Base-by-base conservation (phyloP, 2,329 filamentous ascomycete species). In the Lasiodiplodia hormozganensis region DNA sequence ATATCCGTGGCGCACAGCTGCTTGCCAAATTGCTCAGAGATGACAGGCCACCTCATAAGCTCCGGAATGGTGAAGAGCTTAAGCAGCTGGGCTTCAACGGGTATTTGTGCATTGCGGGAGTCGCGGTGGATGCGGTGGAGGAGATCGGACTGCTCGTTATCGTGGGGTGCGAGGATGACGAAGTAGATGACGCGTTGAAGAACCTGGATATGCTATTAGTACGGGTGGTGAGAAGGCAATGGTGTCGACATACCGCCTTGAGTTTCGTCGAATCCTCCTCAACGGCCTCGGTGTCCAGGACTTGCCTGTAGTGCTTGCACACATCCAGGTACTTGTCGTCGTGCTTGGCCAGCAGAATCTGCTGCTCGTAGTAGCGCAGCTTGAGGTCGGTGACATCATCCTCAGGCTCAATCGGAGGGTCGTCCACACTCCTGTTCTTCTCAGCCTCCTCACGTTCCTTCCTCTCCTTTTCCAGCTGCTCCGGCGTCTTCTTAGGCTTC, bases 131-230 rank as follows among this genome's bases (percentile, higher is more conserved):
- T 92, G 76, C 96, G 92, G 83, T 99, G 94, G 70, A 99, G 90
- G 67, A 99, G 91, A 74, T 99, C 96, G 74, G 95, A 96, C 80
- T 99, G 96, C 81, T 99, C 96, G 81, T 99, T 99, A 84, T 99
- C 95, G 82, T 98, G 94, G 8, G 96, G 94, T 8, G 96, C 92
- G 64, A 99, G 91, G 73, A 98, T 96, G 79, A 97, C 90, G 81
- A 97, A 99, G 87, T 97, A 98, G 82, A 98, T 94, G 79, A 98
- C 94, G 76, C 96, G 90, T 84, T 97, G 94, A 53, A 99, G 88
- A 21, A 94, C 89, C 93, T 96, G 71, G 11, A 10, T 10, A 47
- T 53, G 51, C 2, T 60, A 62, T 75, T 68, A 78, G 73, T 31
- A 54, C 10, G 28, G 43, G 28, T 18, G 6, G 12, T 21, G 2